Evolutionary conservation across 768 basidiomycete genomes (phyloP).

Genomic region (Hypholoma sublateritium): DNA sequence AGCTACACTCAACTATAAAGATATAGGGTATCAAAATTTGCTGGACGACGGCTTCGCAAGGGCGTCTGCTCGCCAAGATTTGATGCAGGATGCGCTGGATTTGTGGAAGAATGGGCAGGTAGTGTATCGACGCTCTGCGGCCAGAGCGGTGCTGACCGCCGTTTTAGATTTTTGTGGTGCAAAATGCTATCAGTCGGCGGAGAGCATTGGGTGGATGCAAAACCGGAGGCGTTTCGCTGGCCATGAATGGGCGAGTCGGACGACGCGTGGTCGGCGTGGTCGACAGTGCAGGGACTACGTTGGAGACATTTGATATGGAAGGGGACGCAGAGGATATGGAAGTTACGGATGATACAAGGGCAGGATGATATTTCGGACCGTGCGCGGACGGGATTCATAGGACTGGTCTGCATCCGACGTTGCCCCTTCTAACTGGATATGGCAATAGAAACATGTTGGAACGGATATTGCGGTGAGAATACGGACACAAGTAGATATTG

Average conservation of each 20-base stretch:
- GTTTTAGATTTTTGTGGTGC: slow-evolving; percentile 46
- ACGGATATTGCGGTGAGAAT: slow-evolving; percentile 47
- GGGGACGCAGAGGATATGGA: slow-evolving; percentile 58
- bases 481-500: slow-evolving; percentile 28
- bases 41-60: slow-evolving; percentile 51
- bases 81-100: slow-evolving; percentile 58
- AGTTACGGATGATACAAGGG: slow-evolving; percentile 32
- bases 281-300: slow-evolving; percentile 55
- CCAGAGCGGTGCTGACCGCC: slow-evolving; percentile 30
- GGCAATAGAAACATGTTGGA: slow-evolving; percentile 30
- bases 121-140: slow-evolving; percentile 29
- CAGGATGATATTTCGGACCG: slow-evolving; percentile 25
- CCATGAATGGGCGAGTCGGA: slow-evolving; percentile 73
- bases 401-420: slow-evolving; percentile 31
- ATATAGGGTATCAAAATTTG: slow-evolving; percentile 59
- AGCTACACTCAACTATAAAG: slow-evolving; percentile 62
- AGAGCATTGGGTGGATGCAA: slow-evolving; percentile 55
- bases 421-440: slow-evolving; percentile 39
- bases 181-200: slow-evolving; percentile 54
- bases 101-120: slow-evolving; percentile 66
- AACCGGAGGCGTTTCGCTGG: slow-evolving; percentile 54
- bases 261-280: slow-evolving; percentile 77
- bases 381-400: slow-evolving; percentile 28
- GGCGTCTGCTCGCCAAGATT: slow-evolving; percentile 57
- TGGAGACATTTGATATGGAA: slow-evolving; percentile 82